These are phyloP conservation scores for Candida chauliodis DNA, from an alignment of 805 yeast genomes.

Conservation along the genomic window DNA sequence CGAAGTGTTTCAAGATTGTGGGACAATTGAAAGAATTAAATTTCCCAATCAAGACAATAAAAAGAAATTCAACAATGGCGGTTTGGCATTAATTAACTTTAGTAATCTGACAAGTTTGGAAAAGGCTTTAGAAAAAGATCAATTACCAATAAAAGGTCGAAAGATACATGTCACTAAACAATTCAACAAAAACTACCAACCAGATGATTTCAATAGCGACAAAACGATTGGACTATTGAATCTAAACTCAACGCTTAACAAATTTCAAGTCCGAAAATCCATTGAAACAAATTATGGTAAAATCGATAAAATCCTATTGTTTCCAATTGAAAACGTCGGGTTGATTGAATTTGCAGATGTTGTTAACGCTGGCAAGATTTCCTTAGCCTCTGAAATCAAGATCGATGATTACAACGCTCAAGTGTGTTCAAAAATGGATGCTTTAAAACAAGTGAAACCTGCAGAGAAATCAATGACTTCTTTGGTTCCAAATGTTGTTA, in stretches of 20 bases:
- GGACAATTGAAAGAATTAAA: constrained; percentile 49
- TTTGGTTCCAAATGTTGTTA: constrained; percentile 8
- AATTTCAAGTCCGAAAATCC: constrained; percentile 27
- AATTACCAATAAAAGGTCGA: constrained; percentile 42
- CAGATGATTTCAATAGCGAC: constrained; percentile 16
- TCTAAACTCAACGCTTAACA: constrained; percentile 32
- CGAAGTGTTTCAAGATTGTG: constrained; percentile 45
- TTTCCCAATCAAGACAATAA: constrained; percentile 39
- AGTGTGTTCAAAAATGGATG: background rate
- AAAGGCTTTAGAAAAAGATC: constrained; percentile 42
- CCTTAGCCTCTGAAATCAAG: background rate
- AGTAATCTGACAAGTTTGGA: constrained; percentile 41
- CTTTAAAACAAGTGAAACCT: background rate
- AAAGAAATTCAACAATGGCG: constrained; percentile 44
- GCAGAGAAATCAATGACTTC: background rate
- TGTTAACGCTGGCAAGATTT: constrained; percentile 49
- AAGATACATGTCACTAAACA: constrained; percentile 43
- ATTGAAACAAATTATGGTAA: constrained; percentile 29
- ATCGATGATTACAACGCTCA: constrained; percentile 1
- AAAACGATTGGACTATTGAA: constrained; percentile 20
- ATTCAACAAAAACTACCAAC: constrained; percentile 18
- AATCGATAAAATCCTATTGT: constrained; percentile 41
- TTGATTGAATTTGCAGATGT: constrained; percentile 44
- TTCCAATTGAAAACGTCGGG: constrained; percentile 46
- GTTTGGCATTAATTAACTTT: constrained; percentile 65